A percentile compares a stretch with the other conserved stretches of the same genome.
phyloP scores from a whole-genome alignment of 805 yeast species.

The Tetrapisispora iriomotensis region DNA sequence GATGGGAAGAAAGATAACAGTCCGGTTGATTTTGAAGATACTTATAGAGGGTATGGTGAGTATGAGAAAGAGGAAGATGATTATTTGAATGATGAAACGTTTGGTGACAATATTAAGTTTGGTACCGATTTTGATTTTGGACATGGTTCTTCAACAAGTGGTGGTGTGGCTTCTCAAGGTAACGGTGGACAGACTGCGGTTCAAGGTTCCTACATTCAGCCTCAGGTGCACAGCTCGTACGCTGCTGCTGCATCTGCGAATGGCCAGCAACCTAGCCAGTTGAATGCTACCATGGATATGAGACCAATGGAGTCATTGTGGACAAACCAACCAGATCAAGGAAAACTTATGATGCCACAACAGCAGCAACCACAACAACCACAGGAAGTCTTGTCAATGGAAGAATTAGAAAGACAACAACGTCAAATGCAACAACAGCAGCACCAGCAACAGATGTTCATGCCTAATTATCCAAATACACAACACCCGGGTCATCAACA shows the following conservation, averaged over 20 bases:
- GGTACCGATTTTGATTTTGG: constrained; percentile 32
- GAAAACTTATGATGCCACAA: background rate
- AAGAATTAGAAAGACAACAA: constrained; percentile 66
- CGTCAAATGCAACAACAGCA: constrained; percentile 24
- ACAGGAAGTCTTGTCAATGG: constrained; percentile 50
- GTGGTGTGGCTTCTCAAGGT: background rate
- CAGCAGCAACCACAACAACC: constrained; percentile 2
- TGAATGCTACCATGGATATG: constrained; percentile 28
- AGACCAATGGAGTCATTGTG: constrained; percentile 68
- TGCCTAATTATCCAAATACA: constrained; percentile 19
- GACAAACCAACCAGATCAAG: constrained; percentile 29
- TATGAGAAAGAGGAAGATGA: constrained; percentile 66
- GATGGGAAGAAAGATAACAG: constrained; percentile 7
- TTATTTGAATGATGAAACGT: constrained; percentile 28
- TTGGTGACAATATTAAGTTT: constrained; percentile 25
- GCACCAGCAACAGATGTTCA: constrained; percentile 15
- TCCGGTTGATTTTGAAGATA: constrained; percentile 69
- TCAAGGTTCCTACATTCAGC: constrained; percentile 1
- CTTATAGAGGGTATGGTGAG: constrained; percentile 74
- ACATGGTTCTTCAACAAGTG: constrained; percentile 9
- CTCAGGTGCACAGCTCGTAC: constrained; percentile 14
- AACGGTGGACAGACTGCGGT: background rate
- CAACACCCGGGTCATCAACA: constrained; percentile 27
- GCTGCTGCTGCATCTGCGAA: constrained; percentile 22
- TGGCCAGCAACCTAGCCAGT: constrained; percentile 2